Evolutionary conservation across 208 protist genomes (phyloP).

Genomic region (Crithidia brevicula): DNA sequence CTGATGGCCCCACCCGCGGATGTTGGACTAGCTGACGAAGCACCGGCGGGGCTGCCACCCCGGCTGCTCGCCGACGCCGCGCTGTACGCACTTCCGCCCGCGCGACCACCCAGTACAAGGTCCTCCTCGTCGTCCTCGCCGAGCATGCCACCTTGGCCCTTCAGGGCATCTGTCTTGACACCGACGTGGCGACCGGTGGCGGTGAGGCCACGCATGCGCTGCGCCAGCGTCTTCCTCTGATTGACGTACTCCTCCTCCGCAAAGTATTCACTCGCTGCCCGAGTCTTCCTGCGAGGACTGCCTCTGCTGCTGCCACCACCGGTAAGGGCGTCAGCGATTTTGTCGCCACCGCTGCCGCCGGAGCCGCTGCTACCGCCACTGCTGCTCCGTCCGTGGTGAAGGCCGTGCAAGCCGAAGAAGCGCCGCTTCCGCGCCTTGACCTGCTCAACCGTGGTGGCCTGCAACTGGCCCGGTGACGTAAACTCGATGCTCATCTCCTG

Average conservation of each 20-base stretch:
- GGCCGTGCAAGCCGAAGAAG: constrained; percentile 1
- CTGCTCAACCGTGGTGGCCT: constrained; percentile 36
- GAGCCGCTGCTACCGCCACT: constrained; percentile 4
- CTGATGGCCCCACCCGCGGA: neutral
- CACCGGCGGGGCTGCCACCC: neutral
- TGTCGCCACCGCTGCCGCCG: neutral
- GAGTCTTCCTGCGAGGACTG: constrained; percentile 5
- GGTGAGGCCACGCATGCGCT: constrained; percentile 39
- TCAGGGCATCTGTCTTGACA: constrained; percentile 28
- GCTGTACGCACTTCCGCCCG: neutral
- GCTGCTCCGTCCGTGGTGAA: constrained; percentile 21
- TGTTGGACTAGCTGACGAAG: neutral
- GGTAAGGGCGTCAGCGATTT: neutral
- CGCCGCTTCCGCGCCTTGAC: constrained; percentile 16
- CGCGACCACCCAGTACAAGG: neutral
- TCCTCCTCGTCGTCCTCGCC: constrained; percentile 28
- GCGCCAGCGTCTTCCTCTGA: constrained; percentile 10
- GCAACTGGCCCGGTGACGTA: constrained; percentile 35
- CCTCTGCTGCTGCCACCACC: neutral
- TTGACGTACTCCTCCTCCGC: constrained; percentile 40
- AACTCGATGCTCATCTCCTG: constrained; percentile 35
- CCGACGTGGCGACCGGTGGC: constrained; percentile 42
- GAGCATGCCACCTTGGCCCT: constrained; percentile 6
- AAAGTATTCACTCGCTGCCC: constrained; percentile 29
- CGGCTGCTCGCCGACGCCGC: neutral